phyloP scores from a whole-genome alignment of 1,284 basidiomycete species.

The Ceratobasidium sp. region DNA sequence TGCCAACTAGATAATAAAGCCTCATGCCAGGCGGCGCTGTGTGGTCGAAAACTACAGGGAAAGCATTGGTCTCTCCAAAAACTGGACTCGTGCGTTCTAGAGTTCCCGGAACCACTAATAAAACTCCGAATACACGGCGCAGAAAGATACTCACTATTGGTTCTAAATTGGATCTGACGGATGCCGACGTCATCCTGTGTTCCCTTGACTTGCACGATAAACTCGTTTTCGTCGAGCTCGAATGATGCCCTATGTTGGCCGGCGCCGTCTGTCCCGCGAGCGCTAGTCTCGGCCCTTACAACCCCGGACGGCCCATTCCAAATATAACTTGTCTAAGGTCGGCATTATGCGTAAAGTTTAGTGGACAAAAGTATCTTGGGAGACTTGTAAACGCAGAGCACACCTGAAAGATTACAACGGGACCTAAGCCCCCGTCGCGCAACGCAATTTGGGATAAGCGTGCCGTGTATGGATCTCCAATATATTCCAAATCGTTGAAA shows the following conservation, averaged over 20 bases:
- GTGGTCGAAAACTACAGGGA: background rate
- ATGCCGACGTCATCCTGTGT: background rate
- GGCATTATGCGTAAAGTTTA: background rate
- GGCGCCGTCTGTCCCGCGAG: background rate
- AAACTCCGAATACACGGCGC: background rate
- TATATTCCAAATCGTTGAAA: background rate
- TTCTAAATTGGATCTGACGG: constrained; percentile 16
- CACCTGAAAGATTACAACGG: background rate
- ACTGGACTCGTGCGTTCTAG: background rate
- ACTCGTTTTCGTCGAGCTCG: background rate
- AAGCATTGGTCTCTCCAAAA: background rate
- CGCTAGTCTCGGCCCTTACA: background rate
- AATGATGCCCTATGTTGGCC: background rate
- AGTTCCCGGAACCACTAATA: background rate
- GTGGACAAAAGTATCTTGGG: too few species aligned
- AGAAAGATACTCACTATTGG: background rate
- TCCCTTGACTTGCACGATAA: background rate
- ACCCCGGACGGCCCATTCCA: background rate
- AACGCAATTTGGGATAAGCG: background rate
- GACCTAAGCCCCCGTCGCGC: background rate
- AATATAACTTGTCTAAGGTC: background rate
- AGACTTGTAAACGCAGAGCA: background rate
- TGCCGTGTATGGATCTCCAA: background rate
- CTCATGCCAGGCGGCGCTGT: background rate
- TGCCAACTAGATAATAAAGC: constrained; percentile 4